phyloP scores from a whole-genome alignment of 192 early-diverging fungal species.

The Mortierella alpina region DNA sequence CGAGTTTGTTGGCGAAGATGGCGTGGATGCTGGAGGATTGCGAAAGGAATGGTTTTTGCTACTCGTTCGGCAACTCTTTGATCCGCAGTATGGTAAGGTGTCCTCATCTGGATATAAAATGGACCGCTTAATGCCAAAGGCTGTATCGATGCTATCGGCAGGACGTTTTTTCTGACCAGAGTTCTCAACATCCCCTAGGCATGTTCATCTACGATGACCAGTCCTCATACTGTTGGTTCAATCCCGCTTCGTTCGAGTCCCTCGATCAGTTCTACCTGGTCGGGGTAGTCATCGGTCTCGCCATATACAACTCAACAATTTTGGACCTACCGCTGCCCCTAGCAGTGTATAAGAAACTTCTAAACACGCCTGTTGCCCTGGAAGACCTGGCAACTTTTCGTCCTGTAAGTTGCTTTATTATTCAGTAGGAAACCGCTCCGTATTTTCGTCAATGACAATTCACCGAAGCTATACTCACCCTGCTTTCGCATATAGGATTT shows the following conservation, averaged over 20 bases:
- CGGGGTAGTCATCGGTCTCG: slow-evolving; percentile 91
- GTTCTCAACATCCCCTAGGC: slow-evolving; percentile 13
- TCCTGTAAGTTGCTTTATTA: slow-evolving; percentile 50
- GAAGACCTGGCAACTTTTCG: slow-evolving; percentile 83
- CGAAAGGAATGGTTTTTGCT: slow-evolving; percentile 98
- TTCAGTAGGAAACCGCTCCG: not conserved
- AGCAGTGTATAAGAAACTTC: slow-evolving; percentile 90
- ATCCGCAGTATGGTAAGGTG: slow-evolving; percentile 82
- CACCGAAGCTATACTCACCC: not conserved
- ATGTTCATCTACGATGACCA: slow-evolving; percentile 82
- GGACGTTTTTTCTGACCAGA: not conserved
- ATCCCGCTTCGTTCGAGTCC: slow-evolving; percentile 79
- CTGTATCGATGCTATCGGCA: too few species aligned
- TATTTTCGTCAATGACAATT: not conserved
- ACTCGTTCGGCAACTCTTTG: slow-evolving; percentile 91
- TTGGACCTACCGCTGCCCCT: slow-evolving; percentile 86
- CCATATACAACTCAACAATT: slow-evolving; percentile 95
- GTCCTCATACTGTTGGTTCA: slow-evolving; percentile 77
- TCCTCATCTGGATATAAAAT: too few species aligned
- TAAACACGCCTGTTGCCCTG: slow-evolving; percentile 77
- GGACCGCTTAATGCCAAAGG: too few species aligned
- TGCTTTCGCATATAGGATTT: slow-evolving; percentile 62
- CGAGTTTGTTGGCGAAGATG: slow-evolving; percentile 93
- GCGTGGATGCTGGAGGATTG: slow-evolving; percentile 95
- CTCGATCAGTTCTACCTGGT: slow-evolving; percentile 90